phyloP scores from a whole-genome alignment of 31 red algal genomes.

The Endocladia muricata region DNA sequence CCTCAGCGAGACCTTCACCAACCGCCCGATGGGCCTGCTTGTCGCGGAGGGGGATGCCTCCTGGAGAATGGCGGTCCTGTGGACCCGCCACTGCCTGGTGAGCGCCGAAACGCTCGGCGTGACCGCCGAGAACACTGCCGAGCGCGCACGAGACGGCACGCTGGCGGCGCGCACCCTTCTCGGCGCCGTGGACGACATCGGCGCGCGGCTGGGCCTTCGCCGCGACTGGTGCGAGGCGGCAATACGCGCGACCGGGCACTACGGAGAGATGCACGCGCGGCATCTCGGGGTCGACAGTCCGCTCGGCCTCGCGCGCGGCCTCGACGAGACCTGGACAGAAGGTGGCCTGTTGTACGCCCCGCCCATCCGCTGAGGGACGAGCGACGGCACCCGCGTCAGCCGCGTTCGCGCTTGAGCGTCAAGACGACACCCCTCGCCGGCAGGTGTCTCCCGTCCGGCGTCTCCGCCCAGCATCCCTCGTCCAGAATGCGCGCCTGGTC shows the following conservation, averaged over 20 bases:
- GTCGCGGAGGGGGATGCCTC: neutral
- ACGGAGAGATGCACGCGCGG: neutral
- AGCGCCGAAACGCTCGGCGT: neutral
- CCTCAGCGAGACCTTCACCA: neutral
- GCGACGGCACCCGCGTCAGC: neutral
- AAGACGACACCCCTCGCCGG: too few relatives aligned
- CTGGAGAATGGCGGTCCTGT: neutral
- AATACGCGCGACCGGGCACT: neutral
- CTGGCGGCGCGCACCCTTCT: neutral
- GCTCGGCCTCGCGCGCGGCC: neutral
- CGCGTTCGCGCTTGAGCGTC: neutral
- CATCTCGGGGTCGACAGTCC: neutral
- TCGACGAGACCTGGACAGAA: neutral
- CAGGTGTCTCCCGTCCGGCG: too few relatives aligned
- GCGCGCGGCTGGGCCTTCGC: neutral
- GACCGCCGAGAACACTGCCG: neutral
- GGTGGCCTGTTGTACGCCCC: conserved; percentile 8
- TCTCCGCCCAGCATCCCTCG: too few relatives aligned
- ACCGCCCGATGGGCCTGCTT: neutral
- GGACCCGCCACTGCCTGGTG: neutral
- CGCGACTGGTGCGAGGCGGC: neutral
- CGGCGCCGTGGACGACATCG: neutral
- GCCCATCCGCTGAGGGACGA: neutral
- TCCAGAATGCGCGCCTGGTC: too few relatives aligned
- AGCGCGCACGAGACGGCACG: neutral